Percentiles rank a stretch among this genome's conserved stretches.
phyloP scores from a whole-genome alignment of 306 rosid genomes.

The Quercus mongolica region DNA sequence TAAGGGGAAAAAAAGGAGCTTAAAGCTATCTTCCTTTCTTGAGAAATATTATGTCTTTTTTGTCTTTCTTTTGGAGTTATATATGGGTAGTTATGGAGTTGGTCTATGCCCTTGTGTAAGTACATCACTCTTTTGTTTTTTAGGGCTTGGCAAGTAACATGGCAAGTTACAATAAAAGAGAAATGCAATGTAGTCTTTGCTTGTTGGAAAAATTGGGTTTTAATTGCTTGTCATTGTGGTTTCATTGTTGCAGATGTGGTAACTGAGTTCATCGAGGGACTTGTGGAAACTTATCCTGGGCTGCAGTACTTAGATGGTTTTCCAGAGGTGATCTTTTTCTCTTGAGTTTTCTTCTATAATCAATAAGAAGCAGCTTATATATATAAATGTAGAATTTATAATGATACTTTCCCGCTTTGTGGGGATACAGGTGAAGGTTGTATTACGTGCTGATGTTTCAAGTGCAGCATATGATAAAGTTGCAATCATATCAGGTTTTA shows the following conservation, averaged over 20 bases:
- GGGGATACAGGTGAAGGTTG: conserved; percentile 83
- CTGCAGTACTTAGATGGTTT: conserved; percentile 91
- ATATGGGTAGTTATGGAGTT: neutral
- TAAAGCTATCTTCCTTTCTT: neutral
- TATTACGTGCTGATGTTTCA: conserved; percentile 82
- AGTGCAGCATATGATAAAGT: conserved; percentile 71
- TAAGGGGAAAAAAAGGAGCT: neutral
- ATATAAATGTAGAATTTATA: neutral
- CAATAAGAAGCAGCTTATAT: neutral
- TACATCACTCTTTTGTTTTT: neutral
- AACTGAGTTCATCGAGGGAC: conserved; percentile 90
- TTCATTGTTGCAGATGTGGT: conserved; percentile 75
- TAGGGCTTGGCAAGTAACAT: neutral
- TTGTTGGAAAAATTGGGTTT: conserved; percentile 8
- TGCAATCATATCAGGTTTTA: conserved; percentile 83
- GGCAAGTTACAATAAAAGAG: neutral
- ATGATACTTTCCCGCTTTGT: neutral
- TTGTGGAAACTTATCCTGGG: conserved; percentile 88
- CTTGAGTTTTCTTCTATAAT: neutral
- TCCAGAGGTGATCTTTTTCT: conserved; percentile 53
- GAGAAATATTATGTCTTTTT: neutral
- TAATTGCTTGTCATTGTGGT: conserved; percentile 19
- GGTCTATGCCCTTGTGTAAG: neutral
- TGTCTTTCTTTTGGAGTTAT: neutral
- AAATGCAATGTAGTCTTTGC: neutral